Base-by-base conservation (phyloP, 2,329 filamentous ascomycete species). In the Triangularia verruculosa region DNA sequence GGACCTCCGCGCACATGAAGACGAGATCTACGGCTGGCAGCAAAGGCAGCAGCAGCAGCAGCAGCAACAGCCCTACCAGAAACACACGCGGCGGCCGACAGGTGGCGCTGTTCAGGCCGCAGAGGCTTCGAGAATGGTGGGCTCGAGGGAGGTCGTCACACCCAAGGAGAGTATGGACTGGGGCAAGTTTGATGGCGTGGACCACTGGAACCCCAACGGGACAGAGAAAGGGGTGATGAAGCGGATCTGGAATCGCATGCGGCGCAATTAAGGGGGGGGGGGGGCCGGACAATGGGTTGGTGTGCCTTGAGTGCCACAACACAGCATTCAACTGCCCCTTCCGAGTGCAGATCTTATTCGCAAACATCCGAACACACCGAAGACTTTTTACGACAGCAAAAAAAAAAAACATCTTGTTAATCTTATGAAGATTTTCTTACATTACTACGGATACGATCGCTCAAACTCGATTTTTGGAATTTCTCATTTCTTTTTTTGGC, bases 1-100 rank as follows among this genome's bases (percentile, higher is more conserved):
- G 0, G 94, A 98, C 73, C 82, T 98, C 56, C 88, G 93, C 51
- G 88, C 89, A 4, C 82, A 88, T 66, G 90, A 94, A 66, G 86
- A 89, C 11, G 82, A 88, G 65, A 82, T 91, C 15, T 91, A 93
- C 70, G 87, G 87, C 51, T 91, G 88, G 86, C 85, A 89, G 71
- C 85, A 89, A 70, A 78, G 78, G 30, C 69, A 71, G 34, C 72
- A 63, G n/a, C 64, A 70, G 17, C 72, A 67, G 51, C 85, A 89
- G 71, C 85, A 89, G 70, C 78, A 78, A 30, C 69, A 71, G 39
- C 71, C 62, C n/a, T 65, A 70, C 17, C 72, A 68, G 52, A 61
- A 69, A 30, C 66, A 67, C 13, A 55, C 54, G 8, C 68, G 69
- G 15, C 67, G 65, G 25, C 69, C 67, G 27, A 69, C 67, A 65